These are phyloP conservation scores for Tuber melanosporum DNA, from an alignment of 495 filamentous ascomycete genomes.

Conservation along the genomic window DNA sequence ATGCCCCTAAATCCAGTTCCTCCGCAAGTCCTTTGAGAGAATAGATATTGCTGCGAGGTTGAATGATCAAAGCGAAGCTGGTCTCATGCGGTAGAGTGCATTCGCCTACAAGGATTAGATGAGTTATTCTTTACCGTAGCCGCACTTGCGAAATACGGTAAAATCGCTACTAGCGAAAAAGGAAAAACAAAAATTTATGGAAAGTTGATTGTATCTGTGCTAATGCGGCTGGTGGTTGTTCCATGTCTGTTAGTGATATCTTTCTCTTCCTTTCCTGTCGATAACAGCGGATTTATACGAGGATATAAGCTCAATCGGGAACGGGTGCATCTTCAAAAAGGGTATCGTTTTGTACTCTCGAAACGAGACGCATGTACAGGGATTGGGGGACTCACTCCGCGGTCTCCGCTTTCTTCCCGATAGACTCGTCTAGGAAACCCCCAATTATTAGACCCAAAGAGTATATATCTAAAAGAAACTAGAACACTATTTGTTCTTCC, in stretches of 20 bases:
- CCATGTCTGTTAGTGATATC: constrained; percentile 7
- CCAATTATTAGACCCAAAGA: constrained; percentile 16
- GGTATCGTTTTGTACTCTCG: constrained; percentile 21
- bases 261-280: constrained; percentile 19
- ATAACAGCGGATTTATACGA: constrained; percentile 16
- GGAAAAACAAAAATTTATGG: constrained; percentile 17
- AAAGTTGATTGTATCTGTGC: background rate
- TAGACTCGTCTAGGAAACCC: constrained; percentile 9
- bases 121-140: constrained; percentile 3
- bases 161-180: constrained; percentile 8
- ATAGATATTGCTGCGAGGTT: constrained; percentile 8
- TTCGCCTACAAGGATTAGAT: constrained; percentile 8
- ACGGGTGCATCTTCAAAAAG: constrained; percentile 25
- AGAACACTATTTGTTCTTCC: constrained; percentile 14
- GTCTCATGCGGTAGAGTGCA: constrained; percentile 24
- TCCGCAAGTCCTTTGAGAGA: constrained; percentile 15
- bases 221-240: constrained; percentile 18
- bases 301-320: constrained; percentile 17
- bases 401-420: constrained; percentile 13
- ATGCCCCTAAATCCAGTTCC: constrained; percentile 20
- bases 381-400: constrained; percentile 9
- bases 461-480: constrained; percentile 32
- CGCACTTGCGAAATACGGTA: constrained; percentile 13
- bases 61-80: constrained; percentile 15
- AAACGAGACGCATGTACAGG: constrained; percentile 29